These are phyloP conservation scores for Pseudogymnoascus sp. DNA, from an alignment of 2,329 filamentous ascomycete genomes.

Conservation along the genomic window DNA sequence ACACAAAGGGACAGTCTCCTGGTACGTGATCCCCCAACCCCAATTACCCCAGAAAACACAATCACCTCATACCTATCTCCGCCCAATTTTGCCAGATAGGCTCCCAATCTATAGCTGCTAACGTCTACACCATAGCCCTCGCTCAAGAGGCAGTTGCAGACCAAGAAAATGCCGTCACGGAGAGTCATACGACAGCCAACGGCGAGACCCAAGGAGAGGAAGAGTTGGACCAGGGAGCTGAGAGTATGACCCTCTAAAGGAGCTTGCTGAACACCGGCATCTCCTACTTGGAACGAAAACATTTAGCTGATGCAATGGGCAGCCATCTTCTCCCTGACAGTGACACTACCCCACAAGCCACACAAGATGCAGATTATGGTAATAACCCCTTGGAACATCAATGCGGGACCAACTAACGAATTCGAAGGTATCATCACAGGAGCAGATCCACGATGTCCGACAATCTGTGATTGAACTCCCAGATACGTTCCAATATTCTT, in stretches of 20 bases:
- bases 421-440: conserved; percentile 73
- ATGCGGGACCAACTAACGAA: conserved; percentile 21
- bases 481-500: conserved; percentile 91
- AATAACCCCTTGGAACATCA: conserved; percentile 21
- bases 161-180: conserved; percentile 17
- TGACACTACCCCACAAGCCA: conserved; percentile 74
- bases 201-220: conserved; percentile 21
- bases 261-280: not conserved
- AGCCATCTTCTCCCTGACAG: conserved; percentile 57
- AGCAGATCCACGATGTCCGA: conserved; percentile 94
- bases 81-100: not conserved
- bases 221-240: conserved; percentile 22
- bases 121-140: not conserved
- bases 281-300: not conserved
- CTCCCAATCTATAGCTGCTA: not conserved
- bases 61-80: not conserved
- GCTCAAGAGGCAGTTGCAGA: conserved; percentile 8
- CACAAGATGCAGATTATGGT: conserved; percentile 82
- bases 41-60: not conserved
- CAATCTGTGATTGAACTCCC: conserved; percentile 94
- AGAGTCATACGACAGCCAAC: conserved; percentile 20
- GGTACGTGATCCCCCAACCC: conserved; percentile 19
- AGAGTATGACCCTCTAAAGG: conserved; percentile 23
- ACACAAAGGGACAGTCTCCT: conserved; percentile 22
- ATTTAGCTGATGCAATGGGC: conserved; percentile 23